phyloP scores from a whole-genome alignment of 306 rosid genomes.

The Lagenaria siceraria region DNA sequence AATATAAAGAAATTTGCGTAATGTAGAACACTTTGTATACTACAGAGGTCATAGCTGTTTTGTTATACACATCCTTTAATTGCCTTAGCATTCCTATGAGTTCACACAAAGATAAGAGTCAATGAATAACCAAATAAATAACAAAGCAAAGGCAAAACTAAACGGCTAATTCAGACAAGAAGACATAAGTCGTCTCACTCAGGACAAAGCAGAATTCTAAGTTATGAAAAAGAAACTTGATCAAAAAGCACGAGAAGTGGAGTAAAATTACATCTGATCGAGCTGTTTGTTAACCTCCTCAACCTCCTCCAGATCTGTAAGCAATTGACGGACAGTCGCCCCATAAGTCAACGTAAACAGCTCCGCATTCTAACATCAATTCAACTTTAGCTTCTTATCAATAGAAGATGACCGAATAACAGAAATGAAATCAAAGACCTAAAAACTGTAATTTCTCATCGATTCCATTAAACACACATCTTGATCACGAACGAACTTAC shows the following conservation, averaged over 20 bases:
- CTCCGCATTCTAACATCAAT: constrained; percentile 68
- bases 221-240: background rate
- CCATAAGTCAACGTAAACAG: constrained; percentile 94
- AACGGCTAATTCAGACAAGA: background rate
- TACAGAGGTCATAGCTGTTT: background rate
- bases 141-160: background rate
- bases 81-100: background rate
- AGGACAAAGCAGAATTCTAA: background rate
- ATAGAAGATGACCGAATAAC: background rate
- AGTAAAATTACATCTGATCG: constrained; percentile 59
- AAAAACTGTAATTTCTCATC: background rate
- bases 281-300: constrained; percentile 99
- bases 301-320: constrained; percentile 94
- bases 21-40: background rate
- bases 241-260: background rate
- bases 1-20: background rate
- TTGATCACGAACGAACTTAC: background rate
- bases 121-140: background rate
- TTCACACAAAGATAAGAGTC: background rate
- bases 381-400: background rate
- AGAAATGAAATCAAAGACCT: background rate
- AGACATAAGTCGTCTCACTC: background rate
- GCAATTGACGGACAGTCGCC: constrained; percentile 98
- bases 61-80: background rate
- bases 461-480: background rate